These are phyloP conservation scores for Melastoma candidum DNA, from an alignment of 441 rosid genomes.

Conservation along the genomic window DNA sequence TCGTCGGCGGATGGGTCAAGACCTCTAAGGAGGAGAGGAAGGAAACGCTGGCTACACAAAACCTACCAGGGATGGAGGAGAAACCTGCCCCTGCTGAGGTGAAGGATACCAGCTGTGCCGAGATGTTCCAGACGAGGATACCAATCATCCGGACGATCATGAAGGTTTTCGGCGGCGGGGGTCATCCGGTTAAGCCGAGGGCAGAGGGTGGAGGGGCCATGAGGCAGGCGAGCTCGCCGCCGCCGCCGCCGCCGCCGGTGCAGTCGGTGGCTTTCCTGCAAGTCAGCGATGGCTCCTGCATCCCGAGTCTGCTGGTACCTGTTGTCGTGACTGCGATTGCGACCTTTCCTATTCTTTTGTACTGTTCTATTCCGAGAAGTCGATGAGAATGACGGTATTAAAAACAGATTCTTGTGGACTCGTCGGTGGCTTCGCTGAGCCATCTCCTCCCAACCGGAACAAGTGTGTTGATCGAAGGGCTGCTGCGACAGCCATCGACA, in stretches of 20 bases:
- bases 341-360: too few species aligned
- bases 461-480: slow-evolving; percentile 63
- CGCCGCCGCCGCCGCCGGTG: slow-evolving; percentile 25
- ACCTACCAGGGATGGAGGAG: slow-evolving; percentile 8
- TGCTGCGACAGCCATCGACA: slow-evolving; percentile 23
- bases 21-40: slow-evolving; percentile 44
- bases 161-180: slow-evolving; percentile 44
- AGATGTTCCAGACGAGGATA: slow-evolving; percentile 56
- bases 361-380: too few species aligned
- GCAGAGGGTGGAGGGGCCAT: slow-evolving; percentile 22
- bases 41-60: slow-evolving; percentile 20
- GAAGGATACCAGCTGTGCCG: slow-evolving; percentile 43
- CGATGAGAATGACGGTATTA: too few species aligned
- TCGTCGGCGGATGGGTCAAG: slow-evolving; percentile 90
- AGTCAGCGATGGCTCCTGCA: slow-evolving; percentile 39
- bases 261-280: slow-evolving; percentile 28
- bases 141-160: slow-evolving; percentile 50
- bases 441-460: slow-evolving; percentile 47
- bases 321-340: too few species aligned
- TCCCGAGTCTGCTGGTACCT: too few species aligned
- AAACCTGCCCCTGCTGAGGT: slow-evolving; percentile 6
- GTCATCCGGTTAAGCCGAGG: slow-evolving; percentile 19
- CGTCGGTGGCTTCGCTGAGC: slow-evolving; percentile 31
- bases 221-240: slow-evolving; percentile 10
- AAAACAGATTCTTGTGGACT: slow-evolving; percentile 58